Percentiles rank a stretch among this genome's conserved stretches.
Conservation (phyloP, 2,329 filamentous ascomycete species). For the Xylariales sp. region DNA sequence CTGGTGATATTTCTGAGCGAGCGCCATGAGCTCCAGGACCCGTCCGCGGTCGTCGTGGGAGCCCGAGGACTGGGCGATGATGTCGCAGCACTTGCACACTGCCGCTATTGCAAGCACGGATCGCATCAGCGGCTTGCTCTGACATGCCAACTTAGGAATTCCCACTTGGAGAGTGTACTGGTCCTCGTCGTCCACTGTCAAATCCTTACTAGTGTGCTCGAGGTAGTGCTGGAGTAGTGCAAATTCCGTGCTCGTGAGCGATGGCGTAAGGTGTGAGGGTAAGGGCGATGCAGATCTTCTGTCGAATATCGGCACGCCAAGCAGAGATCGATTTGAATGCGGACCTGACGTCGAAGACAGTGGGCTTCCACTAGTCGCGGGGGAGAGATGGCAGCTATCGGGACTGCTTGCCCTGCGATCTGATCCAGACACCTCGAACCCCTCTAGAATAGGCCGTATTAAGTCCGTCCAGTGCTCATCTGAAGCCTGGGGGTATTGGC, state of each 20-base stretch:
- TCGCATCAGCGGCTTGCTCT: not conserved
- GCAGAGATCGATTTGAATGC: no score
- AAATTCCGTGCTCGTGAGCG: no score
- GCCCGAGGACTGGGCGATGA: not conserved
- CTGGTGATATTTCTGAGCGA: not conserved
- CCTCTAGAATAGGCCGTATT: not conserved
- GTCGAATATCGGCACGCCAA: not conserved
- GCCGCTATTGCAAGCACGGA: not conserved
- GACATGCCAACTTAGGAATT: not conserved
- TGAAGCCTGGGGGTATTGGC: not conserved
- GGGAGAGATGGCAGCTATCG: no score
- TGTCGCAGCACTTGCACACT: not conserved
- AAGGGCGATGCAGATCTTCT: not conserved
- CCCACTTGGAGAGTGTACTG: not conserved
- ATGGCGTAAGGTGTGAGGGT: not conserved
- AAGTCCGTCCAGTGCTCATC: not conserved
- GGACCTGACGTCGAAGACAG: no score
- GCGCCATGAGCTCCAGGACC: not conserved
- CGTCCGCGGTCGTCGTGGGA: not conserved
- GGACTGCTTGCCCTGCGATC: no score
- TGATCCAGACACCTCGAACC: no score
- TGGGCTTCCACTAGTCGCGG: no score
- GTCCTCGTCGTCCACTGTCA: not conserved
- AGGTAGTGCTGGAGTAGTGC: conserved; percentile 1
- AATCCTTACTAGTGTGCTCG: not conserved